Evolutionary conservation across 371 early-diverging fungal species (phyloP), one percentile per base, ranked within the genome.

Genomic region (Mucor racemosus): DNA sequence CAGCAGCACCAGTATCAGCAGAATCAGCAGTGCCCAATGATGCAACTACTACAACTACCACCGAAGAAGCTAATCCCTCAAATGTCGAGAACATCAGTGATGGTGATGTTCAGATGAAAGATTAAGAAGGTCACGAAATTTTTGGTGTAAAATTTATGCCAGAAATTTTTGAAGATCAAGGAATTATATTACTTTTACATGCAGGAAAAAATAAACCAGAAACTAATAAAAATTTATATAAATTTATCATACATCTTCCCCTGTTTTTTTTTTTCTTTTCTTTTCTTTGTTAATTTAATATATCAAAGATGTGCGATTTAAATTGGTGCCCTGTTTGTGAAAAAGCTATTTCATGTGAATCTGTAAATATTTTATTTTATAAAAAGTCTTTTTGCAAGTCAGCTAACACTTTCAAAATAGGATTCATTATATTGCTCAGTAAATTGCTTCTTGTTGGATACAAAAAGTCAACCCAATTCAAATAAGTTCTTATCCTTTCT

Each of bases 261-360:
- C 17, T 38, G 3, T 56, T 26, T 61, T 13, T 33, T 10, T 44
- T 17, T 42, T 36, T 36, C 8, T 21, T 10, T 13, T 40, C 14
- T 9, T 31, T 14, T 46, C 19, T 41, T 50, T n/a, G 48, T 41
- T 8, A 31, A 48, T 5, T 58, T 39, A 46, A 36, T 48, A 31
- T 13, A 26, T 26, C 13, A 21, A 54, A 42, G 13, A 75, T 76
- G 77, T 74, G 77, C 31, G 77, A 76, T 69, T 58, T 76, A 36
- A 73, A 76, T 17, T 76, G 77, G 77, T 76, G 77, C 46, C 66
- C 72, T 50, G 60, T 71, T 17, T 76, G 77, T 33, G 77, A 76
- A 38, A 68, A 66, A 35, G 71, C 77, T 7, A 76, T 76, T 26
- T 19, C 34, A 48, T 50, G 48, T n/a, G 58, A 69, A 17, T 76